Percentiles rank a stretch among this genome's conserved stretches.
These are phyloP conservation scores for Dendrocalamus sinicus DNA, from an alignment of 176 grass and related monocot genomes.

Conservation along the genomic window DNA sequence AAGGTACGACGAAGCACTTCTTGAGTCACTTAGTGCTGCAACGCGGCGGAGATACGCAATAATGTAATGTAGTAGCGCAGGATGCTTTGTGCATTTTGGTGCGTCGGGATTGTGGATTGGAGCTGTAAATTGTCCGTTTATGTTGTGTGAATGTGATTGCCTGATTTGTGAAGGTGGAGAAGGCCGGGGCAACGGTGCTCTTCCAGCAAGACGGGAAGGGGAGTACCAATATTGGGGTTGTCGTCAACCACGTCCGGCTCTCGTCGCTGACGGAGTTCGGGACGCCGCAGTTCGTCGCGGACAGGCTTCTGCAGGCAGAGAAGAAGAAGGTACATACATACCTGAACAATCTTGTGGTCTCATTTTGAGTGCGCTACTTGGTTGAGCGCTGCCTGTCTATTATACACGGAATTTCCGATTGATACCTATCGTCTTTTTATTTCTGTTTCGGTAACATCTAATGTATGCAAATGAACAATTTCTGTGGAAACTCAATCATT, in stretches of 20 bases:
- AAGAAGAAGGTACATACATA: slow-evolving; percentile 64
- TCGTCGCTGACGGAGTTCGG: too few species aligned
- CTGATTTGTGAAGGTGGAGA: slow-evolving; percentile 74
- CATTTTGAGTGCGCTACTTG: neutral
- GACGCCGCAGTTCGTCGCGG: neutral
- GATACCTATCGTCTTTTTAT: neutral
- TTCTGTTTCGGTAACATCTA: neutral
- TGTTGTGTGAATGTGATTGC: neutral
- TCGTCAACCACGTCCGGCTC: too few species aligned
- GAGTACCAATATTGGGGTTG: too few species aligned
- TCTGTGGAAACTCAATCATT: neutral
- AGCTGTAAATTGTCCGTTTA: neutral
- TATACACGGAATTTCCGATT: neutral
- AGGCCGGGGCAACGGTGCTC: slow-evolving; percentile 77
- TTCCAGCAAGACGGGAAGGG: slow-evolving; percentile 62
- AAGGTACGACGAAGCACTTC: slow-evolving; percentile 55
- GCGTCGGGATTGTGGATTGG: neutral
- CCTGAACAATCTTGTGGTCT: neutral
- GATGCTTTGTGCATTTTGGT: neutral
- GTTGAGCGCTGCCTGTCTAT: neutral
- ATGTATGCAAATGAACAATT: neutral
- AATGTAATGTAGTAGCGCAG: neutral
- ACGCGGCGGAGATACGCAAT: neutral
- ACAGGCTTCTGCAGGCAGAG: slow-evolving; percentile 87
- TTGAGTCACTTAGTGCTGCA: neutral